These are phyloP conservation scores for Thinopyrum elongatum DNA, from an alignment of 176 grass and related monocot species.

Conservation along the genomic window DNA sequence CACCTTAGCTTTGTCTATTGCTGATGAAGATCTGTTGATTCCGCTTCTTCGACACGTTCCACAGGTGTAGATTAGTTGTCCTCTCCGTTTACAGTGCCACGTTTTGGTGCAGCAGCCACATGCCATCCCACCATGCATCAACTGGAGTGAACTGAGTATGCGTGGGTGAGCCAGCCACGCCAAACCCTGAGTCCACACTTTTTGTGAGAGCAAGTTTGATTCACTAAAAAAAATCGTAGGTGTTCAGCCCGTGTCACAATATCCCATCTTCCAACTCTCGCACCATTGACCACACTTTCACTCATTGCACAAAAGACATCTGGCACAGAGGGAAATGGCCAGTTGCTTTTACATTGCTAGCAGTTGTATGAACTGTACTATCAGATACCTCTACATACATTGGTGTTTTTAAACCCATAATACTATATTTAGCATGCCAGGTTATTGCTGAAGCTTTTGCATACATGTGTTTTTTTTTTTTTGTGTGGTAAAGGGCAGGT, in stretches of 20 bases:
- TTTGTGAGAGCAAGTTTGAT: neutral
- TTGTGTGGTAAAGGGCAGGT: neutral
- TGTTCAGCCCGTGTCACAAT: neutral
- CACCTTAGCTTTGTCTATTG: neutral
- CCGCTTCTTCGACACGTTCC: neutral
- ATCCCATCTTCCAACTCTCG: neutral
- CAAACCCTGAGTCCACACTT: neutral
- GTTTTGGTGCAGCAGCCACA: neutral
- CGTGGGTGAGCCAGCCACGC: neutral
- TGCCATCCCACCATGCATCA: neutral
- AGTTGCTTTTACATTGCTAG: neutral
- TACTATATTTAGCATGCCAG: neutral
- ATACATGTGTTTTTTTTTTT: neutral
- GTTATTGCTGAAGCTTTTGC: neutral
- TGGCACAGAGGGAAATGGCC: neutral
- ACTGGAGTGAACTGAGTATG: neutral
- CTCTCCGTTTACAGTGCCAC: neutral
- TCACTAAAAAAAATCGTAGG: neutral
- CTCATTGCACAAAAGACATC: neutral
- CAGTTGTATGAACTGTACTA: neutral
- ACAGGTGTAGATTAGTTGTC: neutral
- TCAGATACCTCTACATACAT: neutral
- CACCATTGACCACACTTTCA: neutral
- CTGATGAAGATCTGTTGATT: neutral
- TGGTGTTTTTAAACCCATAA: neutral